Conservation (phyloP, 129 eudicot genomes). For the Heracleum sosnowskyi region DNA sequence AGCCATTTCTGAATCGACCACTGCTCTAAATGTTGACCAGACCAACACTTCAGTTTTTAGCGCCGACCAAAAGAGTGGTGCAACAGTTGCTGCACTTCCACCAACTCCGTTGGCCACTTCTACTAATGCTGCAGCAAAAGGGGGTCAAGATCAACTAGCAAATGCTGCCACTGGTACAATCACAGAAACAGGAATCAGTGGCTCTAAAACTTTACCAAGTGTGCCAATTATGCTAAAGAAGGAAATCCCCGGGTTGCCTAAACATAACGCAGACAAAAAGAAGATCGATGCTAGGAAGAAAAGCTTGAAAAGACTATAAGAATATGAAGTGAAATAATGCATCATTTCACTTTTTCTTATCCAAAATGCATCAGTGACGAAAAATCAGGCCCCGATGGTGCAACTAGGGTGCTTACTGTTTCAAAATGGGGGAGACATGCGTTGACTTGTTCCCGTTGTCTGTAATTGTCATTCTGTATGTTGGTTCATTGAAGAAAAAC, state of each 20-base stretch:
- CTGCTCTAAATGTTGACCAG: slow-evolving; percentile 71
- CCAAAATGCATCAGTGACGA: background rate
- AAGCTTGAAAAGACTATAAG: slow-evolving; percentile 76
- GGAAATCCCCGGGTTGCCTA: slow-evolving; percentile 37
- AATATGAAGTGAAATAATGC: background rate
- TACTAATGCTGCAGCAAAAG: slow-evolving; percentile 37
- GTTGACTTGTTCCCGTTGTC: background rate
- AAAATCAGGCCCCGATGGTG: background rate
- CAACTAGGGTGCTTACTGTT: background rate
- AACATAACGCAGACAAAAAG: slow-evolving; percentile 73
- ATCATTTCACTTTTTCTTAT: background rate
- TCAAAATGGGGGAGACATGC: background rate
- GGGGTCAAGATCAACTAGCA: slow-evolving; percentile 47
- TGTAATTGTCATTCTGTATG: background rate
- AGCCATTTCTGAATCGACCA: slow-evolving; percentile 61
- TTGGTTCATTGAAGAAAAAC: background rate
- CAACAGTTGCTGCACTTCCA: slow-evolving; percentile 35
- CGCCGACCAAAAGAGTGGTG: slow-evolving; percentile 53
- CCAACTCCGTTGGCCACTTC: slow-evolving; percentile 59
- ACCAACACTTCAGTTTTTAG: slow-evolving; percentile 37
- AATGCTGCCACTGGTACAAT: slow-evolving; percentile 22
- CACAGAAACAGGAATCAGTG: slow-evolving; percentile 46
- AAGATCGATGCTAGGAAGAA: slow-evolving; percentile 98
- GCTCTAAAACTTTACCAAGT: slow-evolving; percentile 31
- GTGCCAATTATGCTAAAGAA: slow-evolving; percentile 44